Percentiles rank a stretch among this genome's conserved stretches.
Conservation (phyloP, 805 yeast genomes). For the Myxozyma vanderwaltii region DNA sequence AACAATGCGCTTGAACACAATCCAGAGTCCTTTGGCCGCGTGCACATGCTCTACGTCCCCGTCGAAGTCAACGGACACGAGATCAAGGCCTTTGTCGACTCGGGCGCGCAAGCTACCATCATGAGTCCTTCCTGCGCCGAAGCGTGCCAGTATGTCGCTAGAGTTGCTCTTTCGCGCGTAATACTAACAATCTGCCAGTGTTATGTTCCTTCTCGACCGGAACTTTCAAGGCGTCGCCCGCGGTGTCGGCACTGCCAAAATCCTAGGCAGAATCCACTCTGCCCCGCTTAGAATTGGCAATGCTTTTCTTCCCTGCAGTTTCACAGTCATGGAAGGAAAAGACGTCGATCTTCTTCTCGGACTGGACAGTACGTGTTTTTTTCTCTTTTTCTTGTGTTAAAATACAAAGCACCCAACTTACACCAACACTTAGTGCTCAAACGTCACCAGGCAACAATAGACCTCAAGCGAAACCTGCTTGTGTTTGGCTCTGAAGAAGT, state of each 20-base stretch:
- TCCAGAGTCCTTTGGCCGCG: constrained; percentile 83
- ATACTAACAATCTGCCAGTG: constrained; percentile 19
- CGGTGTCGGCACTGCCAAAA: constrained; percentile 85
- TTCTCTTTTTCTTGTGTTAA: neutral
- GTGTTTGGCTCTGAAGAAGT: constrained; percentile 74
- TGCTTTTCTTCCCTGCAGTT: constrained; percentile 63
- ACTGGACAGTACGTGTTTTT: constrained; percentile 52
- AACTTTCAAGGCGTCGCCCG: constrained; percentile 79
- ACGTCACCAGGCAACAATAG: constrained; percentile 82
- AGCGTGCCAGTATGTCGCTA: constrained; percentile 51
- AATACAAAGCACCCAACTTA: too few species aligned
- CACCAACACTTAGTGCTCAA: constrained; percentile 56
- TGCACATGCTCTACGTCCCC: constrained; percentile 79
- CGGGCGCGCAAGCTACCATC: constrained; percentile 92
- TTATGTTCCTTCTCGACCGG: constrained; percentile 72
- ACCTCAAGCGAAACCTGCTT: constrained; percentile 65
- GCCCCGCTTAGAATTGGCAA: constrained; percentile 80
- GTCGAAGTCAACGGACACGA: constrained; percentile 76
- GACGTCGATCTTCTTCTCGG: constrained; percentile 74
- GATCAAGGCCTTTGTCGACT: constrained; percentile 91
- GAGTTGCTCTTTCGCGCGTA: neutral
- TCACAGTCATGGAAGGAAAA: constrained; percentile 65
- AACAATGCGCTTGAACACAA: constrained; percentile 78
- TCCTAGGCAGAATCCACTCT: constrained; percentile 82
- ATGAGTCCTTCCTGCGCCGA: constrained; percentile 77